Conservation (phyloP, 768 basidiomycete genomes). For the Trametes cubensis region DNA sequence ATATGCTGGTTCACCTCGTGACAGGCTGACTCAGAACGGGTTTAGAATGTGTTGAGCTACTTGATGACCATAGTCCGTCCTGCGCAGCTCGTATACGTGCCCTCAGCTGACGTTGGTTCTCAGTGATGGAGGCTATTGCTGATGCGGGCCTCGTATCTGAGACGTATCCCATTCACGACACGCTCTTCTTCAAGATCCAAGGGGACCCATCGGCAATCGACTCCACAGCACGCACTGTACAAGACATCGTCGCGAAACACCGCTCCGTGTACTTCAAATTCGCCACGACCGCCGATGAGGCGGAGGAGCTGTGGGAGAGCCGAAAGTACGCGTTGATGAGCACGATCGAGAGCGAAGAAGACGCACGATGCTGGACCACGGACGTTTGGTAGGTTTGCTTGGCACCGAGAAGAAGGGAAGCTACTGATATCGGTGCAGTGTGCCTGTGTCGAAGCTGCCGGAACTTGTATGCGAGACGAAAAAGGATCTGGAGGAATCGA, state of each 20-base stretch:
- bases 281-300: slow-evolving; percentile 74
- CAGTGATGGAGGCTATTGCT: slow-evolving; percentile 80
- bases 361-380: slow-evolving; percentile 77
- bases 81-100: not conserved
- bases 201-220: slow-evolving; percentile 59
- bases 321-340: slow-evolving; percentile 83
- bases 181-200: slow-evolving; percentile 91
- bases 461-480: slow-evolving; percentile 78
- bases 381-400: slow-evolving; percentile 73
- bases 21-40: not conserved
- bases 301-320: slow-evolving; percentile 78
- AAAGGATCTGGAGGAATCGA: slow-evolving; percentile 64
- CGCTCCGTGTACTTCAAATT: slow-evolving; percentile 71
- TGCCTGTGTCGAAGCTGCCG: slow-evolving; percentile 70
- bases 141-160: slow-evolving; percentile 57
- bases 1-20: not conserved
- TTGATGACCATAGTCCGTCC: slow-evolving; percentile 49
- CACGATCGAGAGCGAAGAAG: slow-evolving; percentile 65
- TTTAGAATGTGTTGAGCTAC: slow-evolving; percentile 86
- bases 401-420: not conserved
- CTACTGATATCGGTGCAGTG: slow-evolving; percentile 40
- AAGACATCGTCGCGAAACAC: slow-evolving; percentile 65
- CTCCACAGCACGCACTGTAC: slow-evolving; percentile 42
- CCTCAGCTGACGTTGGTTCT: not conserved
- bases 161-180: slow-evolving; percentile 72